Conservation (phyloP, 306 rosid genomes). For the Casuarina cunninghamiana region DNA sequence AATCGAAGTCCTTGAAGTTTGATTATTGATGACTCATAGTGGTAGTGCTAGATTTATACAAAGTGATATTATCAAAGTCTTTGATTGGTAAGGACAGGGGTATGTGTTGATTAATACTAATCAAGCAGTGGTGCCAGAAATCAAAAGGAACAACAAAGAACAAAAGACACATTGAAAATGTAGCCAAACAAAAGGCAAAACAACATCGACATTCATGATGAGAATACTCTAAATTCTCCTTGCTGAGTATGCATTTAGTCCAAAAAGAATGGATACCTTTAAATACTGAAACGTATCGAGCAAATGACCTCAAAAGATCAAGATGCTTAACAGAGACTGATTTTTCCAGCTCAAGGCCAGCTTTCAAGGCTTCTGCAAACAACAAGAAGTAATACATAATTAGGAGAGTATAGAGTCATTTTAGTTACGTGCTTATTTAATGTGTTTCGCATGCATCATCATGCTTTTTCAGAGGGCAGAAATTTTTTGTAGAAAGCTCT, state of each 20-base stretch:
- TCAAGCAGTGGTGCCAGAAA: neutral
- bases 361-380: slow-evolving; percentile 54
- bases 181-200: neutral
- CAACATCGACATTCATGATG: neutral
- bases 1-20: neutral
- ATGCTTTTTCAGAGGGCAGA: neutral
- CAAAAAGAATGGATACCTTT: slow-evolving; percentile 50
- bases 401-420: slow-evolving; percentile 11
- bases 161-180: neutral
- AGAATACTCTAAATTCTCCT: neutral
- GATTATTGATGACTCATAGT: neutral
- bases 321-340: slow-evolving; percentile 68
- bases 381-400: slow-evolving; percentile 30
- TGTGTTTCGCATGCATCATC: slow-evolving; percentile 9
- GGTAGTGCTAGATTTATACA: neutral
- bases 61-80: neutral
- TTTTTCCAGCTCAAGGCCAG: slow-evolving; percentile 51
- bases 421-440: slow-evolving; percentile 2
- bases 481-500: slow-evolving; percentile 6
- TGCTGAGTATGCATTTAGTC: neutral
- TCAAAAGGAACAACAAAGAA: neutral
- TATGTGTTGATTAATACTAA: neutral
- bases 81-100: neutral
- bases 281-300: slow-evolving; percentile 66
- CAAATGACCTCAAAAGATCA: slow-evolving; percentile 76